A percentile compares a stretch with the other conserved stretches of the same genome.
These are phyloP conservation scores for Saccharomyces eubayanus DNA, from an alignment of 805 yeast species.

Conservation along the genomic window DNA sequence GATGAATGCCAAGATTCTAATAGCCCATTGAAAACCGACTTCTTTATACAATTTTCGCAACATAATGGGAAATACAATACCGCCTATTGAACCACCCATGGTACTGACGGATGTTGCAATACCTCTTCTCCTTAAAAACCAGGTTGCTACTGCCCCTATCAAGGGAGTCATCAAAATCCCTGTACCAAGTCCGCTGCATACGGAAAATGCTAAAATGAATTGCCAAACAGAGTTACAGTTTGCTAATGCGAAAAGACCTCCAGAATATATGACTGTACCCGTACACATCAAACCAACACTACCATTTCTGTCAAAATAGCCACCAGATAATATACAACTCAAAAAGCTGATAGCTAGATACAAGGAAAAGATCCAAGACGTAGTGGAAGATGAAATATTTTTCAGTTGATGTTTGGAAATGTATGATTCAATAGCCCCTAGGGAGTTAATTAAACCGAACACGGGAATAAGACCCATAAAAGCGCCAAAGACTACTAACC, in stretches of 20 bases:
- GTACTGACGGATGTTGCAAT: conserved; percentile 44
- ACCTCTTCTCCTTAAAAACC: conserved; percentile 55
- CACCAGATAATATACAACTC: conserved; percentile 49
- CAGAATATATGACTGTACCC: conserved; percentile 40
- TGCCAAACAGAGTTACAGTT: conserved; percentile 47
- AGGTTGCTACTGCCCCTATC: conserved; percentile 55
- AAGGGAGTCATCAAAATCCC: conserved; percentile 55
- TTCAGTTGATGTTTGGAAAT: conserved; percentile 47
- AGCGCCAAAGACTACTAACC: conserved; percentile 50
- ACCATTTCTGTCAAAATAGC: conserved; percentile 57
- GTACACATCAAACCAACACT: conserved; percentile 36
- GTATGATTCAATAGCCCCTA: conserved; percentile 62
- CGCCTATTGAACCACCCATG: conserved; percentile 51
- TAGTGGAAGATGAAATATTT: conserved; percentile 39
- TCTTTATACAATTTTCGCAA: conserved; percentile 41
- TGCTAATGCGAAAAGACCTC: conserved; percentile 53
- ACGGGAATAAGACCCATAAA: conserved; percentile 51
- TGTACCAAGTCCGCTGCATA: conserved; percentile 50
- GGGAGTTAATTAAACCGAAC: conserved; percentile 52
- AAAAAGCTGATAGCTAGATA: conserved; percentile 45
- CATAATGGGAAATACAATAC: conserved; percentile 47
- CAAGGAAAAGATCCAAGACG: conserved; percentile 63
- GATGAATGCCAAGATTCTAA: conserved; percentile 44
- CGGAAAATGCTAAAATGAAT: conserved; percentile 51
- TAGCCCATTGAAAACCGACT: conserved; percentile 55